Base-by-base conservation (phyloP, 352 stramenopile species). In the Pythium aquatile region DNA sequence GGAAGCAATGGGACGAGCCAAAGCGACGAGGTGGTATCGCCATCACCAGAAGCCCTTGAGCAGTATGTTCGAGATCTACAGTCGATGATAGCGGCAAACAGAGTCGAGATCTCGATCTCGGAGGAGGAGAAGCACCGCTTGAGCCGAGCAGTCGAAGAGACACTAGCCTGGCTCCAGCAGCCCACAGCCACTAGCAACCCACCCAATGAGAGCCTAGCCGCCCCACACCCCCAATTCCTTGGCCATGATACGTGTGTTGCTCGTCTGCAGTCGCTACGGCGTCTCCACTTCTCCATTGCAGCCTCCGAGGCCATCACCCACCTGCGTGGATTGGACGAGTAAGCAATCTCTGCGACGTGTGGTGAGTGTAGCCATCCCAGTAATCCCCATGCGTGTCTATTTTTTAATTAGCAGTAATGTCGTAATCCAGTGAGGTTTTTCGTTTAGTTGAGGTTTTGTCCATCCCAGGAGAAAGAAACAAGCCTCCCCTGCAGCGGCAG, bases 201-300 rank as follows among this genome's bases (percentile, higher is more conserved):
- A 26, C 8, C 44, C 28, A 54, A 46, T 28, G 35, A 32, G 20
- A 10, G n/a, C 20, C 17, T 28, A 37, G 24, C 35, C 13, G 29
- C 4, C 37, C 13, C 46, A 53, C 46, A 32, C 4, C 2, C 46
- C 5, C 51, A 28, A 20, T n/a, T 7, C 26, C 6, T 42, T 26
- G 28, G 11, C 14, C 26, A 58, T 10, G 46, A 59, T 44, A 11
- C 2, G 20, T 24, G 24, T 40, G 44, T 7, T n/a, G 29, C 32
- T 42, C 63, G 33, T 3, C 39, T 69, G 33, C 55, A 53, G 14
- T 40, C 47, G 49, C 56, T 69, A 30, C 63, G 48, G 2, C 55
- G 63, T 32, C 56, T 69, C 26, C 55, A 69, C 17, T 69, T 51
- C 37, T 60, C 46, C 20, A 32, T 63, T 5, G 63, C 26, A 1